Evolutionary conservation across 106 monocot genomes (phyloP).

Genomic region (Acorus gramineus): DNA sequence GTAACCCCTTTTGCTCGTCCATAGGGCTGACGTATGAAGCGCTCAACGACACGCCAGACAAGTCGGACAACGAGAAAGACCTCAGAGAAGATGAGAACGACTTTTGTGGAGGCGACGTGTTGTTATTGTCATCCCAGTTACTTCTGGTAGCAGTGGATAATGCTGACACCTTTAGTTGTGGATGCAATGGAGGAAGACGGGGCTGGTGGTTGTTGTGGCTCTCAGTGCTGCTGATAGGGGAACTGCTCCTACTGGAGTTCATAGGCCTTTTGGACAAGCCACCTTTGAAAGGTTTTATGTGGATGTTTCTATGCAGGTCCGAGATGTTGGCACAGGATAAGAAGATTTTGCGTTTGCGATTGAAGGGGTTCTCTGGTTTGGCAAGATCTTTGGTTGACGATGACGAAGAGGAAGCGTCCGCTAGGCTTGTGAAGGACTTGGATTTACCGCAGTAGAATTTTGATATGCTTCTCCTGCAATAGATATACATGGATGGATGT

Average conservation of each 20-base stretch:
- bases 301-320: neutral
- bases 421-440: slow-evolving; percentile 57
- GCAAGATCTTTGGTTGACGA: slow-evolving; percentile 41
- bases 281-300: neutral
- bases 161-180: neutral
- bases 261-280: slow-evolving; percentile 22
- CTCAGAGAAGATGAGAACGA: too few relatives aligned
- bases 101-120: too few relatives aligned
- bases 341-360: slow-evolving; percentile 45
- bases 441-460: slow-evolving; percentile 64
- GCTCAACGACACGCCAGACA: too few relatives aligned
- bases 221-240: neutral
- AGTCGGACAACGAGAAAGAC: too few relatives aligned
- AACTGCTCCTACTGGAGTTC: neutral
- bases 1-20: too few relatives aligned
- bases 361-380: slow-evolving; percentile 51
- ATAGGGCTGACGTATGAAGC: too few relatives aligned
- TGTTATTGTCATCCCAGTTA: too few relatives aligned
- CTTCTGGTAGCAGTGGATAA: too few relatives aligned
- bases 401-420: slow-evolving; percentile 16
- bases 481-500: too few relatives aligned
- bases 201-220: neutral
- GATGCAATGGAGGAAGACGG: slow-evolving; percentile 25
- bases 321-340: slow-evolving; percentile 34
- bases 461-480: slow-evolving; percentile 53